These are phyloP conservation scores for Metschnikowia vanudenii DNA, from an alignment of 805 yeast genomes.

Conservation along the genomic window DNA sequence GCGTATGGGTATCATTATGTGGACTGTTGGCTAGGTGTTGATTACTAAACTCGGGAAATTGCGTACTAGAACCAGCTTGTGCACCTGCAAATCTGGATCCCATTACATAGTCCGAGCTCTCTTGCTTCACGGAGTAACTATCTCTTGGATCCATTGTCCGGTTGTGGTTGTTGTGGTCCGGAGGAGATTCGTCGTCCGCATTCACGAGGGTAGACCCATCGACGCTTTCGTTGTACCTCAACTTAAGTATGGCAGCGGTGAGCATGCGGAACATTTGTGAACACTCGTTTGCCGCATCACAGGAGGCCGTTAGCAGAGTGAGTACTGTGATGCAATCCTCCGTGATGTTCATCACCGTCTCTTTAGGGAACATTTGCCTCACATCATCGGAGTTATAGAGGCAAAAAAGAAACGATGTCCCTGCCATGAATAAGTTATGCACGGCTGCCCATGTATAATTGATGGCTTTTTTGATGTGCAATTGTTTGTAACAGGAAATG, in stretches of 20 bases:
- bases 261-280: constrained; percentile 68
- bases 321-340: constrained; percentile 57
- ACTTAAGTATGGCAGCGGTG: constrained; percentile 65
- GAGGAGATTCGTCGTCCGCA: not conserved
- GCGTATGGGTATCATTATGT: too few relatives aligned
- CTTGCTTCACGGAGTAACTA: not conserved
- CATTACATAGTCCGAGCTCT: not conserved
- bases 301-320: constrained; percentile 59
- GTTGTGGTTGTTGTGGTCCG: not conserved
- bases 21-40: too few relatives aligned
- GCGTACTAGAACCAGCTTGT: not conserved
- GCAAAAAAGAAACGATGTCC: constrained; percentile 77
- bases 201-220: constrained; percentile 5
- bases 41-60: not conserved
- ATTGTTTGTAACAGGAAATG: constrained; percentile 57
- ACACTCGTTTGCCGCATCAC: constrained; percentile 78
- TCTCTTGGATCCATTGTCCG: not conserved
- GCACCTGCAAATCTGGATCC: not conserved
- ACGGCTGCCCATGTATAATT: constrained; percentile 94
- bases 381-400: constrained; percentile 66
- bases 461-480: constrained; percentile 55
- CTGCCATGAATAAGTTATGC: constrained; percentile 85
- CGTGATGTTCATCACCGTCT: constrained; percentile 48
- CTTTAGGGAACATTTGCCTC: constrained; percentile 43
- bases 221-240: constrained; percentile 41